Evolutionary conservation across 2,329 filamentous ascomycete species (phyloP).

Genomic region (Fusarium sp.): DNA sequence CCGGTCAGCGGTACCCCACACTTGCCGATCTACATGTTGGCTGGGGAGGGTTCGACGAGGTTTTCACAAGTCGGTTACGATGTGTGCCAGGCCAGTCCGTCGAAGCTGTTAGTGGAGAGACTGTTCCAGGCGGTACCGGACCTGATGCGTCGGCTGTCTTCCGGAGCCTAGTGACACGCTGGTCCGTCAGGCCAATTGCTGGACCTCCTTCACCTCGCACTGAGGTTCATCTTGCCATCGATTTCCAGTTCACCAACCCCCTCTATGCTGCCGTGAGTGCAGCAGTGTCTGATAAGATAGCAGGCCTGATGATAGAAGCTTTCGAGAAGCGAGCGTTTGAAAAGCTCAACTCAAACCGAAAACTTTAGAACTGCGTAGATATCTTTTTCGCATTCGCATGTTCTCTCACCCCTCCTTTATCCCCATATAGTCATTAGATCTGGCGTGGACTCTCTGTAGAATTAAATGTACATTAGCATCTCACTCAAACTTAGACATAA

Average conservation of each 20-base stretch:
- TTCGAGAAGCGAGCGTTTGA: conserved; percentile 84
- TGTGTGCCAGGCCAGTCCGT: conserved; percentile 80
- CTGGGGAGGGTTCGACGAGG: conserved; percentile 85
- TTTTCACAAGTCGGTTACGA: conserved; percentile 81
- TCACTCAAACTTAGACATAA: not conserved
- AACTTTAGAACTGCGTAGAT: conserved; percentile 16
- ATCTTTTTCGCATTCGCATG: not conserved
- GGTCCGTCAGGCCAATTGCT: conserved; percentile 67
- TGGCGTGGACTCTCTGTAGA: not conserved
- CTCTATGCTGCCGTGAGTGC: conserved; percentile 85
- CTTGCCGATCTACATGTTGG: conserved; percentile 85
- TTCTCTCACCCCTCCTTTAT: not conserved
- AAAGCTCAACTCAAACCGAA: conserved; percentile 42
- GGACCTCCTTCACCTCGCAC: conserved; percentile 57
- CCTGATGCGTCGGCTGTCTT: conserved; percentile 65
- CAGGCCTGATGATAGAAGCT: conserved; percentile 88
- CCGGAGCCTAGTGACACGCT: conserved; percentile 75
- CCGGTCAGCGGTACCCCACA: conserved; percentile 71
- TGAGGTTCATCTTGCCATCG: conserved; percentile 79
- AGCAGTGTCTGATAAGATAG: conserved; percentile 85
- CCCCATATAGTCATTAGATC: not conserved
- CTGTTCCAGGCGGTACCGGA: conserved; percentile 58
- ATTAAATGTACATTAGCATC: not conserved
- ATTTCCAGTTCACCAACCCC: conserved; percentile 90
- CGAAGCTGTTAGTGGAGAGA: conserved; percentile 77